Percentiles rank a stretch among this genome's conserved stretches.
These are phyloP conservation scores for Eucalyptus brandiana DNA, from an alignment of 345 rosid species.

Conservation along the genomic window DNA sequence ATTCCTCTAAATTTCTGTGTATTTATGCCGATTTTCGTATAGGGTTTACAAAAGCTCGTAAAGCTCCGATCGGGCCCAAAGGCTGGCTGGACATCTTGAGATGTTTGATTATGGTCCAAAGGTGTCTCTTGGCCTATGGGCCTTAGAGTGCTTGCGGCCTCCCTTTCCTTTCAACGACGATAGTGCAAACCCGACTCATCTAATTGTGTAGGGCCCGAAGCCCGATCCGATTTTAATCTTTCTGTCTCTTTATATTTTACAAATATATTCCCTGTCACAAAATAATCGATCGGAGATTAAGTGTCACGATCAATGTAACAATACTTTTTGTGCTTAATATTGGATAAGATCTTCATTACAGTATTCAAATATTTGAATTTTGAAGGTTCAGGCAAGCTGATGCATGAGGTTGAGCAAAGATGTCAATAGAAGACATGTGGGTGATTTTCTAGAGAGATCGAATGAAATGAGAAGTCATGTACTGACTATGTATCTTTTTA, in stretches of 20 bases:
- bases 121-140: background rate
- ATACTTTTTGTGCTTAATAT: background rate
- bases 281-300: background rate
- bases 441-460: fast-evolving
- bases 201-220: background rate
- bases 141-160: background rate
- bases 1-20: background rate
- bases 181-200: background rate
- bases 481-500: background rate
- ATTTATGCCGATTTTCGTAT: background rate
- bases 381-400: background rate
- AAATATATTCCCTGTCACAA: background rate
- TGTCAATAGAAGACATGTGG: background rate
- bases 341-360: background rate
- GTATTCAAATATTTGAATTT: background rate
- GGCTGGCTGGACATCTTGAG: background rate
- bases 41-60: background rate
- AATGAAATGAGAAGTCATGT: background rate
- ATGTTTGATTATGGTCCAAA: background rate
- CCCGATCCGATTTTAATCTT: background rate
- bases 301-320: background rate
- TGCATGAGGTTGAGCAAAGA: background rate
- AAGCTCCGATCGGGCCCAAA: background rate
- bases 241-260: background rate
- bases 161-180: background rate